Base-by-base conservation (phyloP, 176 grass and related monocot species). In the Lolium rigidum region DNA sequence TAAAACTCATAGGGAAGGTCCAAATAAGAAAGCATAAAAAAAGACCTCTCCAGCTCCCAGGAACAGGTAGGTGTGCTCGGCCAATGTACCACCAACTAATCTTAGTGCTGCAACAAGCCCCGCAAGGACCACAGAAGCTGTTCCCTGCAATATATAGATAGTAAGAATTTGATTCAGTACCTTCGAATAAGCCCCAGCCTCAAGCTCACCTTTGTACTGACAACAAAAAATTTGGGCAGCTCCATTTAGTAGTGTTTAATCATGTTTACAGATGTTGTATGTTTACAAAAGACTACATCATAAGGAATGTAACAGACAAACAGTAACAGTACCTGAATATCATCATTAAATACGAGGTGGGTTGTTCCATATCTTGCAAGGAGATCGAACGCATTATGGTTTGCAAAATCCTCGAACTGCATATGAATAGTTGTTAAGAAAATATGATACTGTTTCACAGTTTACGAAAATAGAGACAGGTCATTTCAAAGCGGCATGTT, bases 301-400 rank as follows among this genome's bases (percentile, higher is more conserved):
- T 15, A 79, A 65, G 59, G n/a, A 94, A 70, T 43, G 2, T 62
- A 76, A 12, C 25, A 76, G 24, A 22, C 62, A 81, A 83, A 67
- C 37, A 86, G 84, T 46, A 56, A 58, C 66, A 43, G 21, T 87
- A 95, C 95, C 91, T 98, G 95, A 71, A 95, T 98, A 89, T 98
- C 95, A 94, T 98, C 95, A 71, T 98, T 98, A 80, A 98, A 98
- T 74, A 98, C 95, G 41, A 98, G 91, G 84, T 98, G 93, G 54
- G 87, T 98, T 47, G 89, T 98, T 15, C 91, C 87, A 38, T 95
- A 98, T 88, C 74, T 98, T 54, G 96, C 84, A 76, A 98, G 96
- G 63, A 98, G 91, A 10, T 92, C 88, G 68, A 98, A 98, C 15
- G 96, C 96, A 92, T 98, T 98, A 73, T 98, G 96, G 57, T 98